Evolutionary conservation across 805 yeast species (phyloP).

Genomic region (Candida chauliodis): DNA sequence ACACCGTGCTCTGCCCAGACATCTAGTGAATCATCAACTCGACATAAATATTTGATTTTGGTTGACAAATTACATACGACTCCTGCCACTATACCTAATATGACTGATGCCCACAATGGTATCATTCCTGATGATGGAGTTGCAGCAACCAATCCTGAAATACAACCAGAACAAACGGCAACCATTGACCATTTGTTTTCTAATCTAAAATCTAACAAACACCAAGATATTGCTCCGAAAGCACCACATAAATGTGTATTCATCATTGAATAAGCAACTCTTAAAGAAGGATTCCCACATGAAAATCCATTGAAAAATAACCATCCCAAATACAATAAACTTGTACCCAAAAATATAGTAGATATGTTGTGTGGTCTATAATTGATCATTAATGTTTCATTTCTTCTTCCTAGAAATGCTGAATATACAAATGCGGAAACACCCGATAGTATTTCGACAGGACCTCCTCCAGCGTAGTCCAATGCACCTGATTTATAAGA

Average conservation of each 20-base stretch:
- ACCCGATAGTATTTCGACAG: conserved; percentile 91
- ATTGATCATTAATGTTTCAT: conserved; percentile 72
- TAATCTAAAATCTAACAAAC: conserved; percentile 79
- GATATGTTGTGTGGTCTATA: conserved; percentile 95
- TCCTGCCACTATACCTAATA: conserved; percentile 80
- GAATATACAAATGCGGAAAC: conserved; percentile 85
- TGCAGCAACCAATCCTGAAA: conserved; percentile 95
- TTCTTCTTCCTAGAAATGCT: conserved; percentile 75
- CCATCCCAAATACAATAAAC: conserved; percentile 93
- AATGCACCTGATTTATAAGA: conserved; percentile 75
- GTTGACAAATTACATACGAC: conserved; percentile 86
- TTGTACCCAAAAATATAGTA: conserved; percentile 83
- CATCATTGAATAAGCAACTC: conserved; percentile 86
- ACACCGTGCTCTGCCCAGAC: conserved; percentile 98
- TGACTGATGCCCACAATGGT: conserved; percentile 86
- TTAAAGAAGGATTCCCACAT: conserved; percentile 74
- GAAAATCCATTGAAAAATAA: conserved; percentile 92
- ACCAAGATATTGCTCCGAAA: conserved; percentile 90
- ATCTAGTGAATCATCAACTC: conserved; percentile 92
- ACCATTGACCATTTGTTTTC: conserved; percentile 93
- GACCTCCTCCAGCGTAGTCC: conserved; percentile 98
- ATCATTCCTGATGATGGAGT: conserved; percentile 93
- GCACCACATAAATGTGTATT: conserved; percentile 89
- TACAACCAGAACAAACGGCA: conserved; percentile 91
- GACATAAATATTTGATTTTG: conserved; percentile 72